Evolutionary conservation across 1,284 basidiomycete species (phyloP), one percentile per base, ranked within the genome.

Genomic region (Wallemia mellicola): DNA sequence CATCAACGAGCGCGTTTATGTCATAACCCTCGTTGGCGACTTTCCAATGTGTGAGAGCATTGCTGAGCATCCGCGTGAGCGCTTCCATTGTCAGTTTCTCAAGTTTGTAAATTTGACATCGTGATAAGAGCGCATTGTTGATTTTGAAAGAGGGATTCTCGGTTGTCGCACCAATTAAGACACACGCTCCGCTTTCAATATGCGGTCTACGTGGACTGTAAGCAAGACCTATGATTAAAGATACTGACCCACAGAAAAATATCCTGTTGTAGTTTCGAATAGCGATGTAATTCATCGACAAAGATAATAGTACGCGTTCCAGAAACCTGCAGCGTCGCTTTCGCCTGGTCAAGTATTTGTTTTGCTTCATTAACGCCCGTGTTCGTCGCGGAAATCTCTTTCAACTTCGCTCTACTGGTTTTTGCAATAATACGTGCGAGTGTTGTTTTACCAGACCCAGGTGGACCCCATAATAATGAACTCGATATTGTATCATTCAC

Each of bases 61-160:
- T 64, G 24, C 58, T 59, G 1, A 68, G 61, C 26, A 68, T 65
- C 59, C 61, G 30, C 25, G 64, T 27, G 66, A 59, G 26, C 63
- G 61, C 58, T 61, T 59, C 25, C 38, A 5, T 5, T 17, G 14
- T 48, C 3, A 67, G 64, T 59, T 67, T 67, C n/a, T 63, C 25
- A 24, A 68, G 61, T 1, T 64, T 63, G 58, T 67, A 68, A 15
- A 73, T 69, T n/a, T 70, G 65, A 61, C 71, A 68, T 1, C 72
- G 62, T 7, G 69, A 71, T n/a, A 73, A 65, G 2, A 73, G 66
- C 0, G 72, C 69, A 28, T 59, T 67, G 64, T 66, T 66, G 26
- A 69, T 59, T 64, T 82, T 85, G 72, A 91, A 92, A 1, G 83
- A 86, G 0, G 87, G 87, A 65, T 92, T 92, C 68, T 92, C 87